phyloP scores from a whole-genome alignment of 192 early-diverging fungal species.

The Coemansia sp. region DNA sequence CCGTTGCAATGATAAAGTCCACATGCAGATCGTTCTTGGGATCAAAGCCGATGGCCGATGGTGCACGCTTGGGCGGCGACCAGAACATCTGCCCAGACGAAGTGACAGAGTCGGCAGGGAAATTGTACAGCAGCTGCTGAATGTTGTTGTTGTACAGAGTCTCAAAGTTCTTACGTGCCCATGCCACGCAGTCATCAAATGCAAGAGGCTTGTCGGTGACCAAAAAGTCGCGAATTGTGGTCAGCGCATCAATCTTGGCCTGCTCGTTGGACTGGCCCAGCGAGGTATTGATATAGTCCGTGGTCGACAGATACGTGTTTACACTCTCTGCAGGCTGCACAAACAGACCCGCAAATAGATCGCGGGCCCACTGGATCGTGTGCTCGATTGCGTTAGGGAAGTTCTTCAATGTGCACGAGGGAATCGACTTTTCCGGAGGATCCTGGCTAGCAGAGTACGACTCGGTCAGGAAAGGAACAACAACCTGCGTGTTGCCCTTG shows the following conservation, averaged over 20 bases:
- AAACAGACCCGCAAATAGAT: constrained; percentile 95
- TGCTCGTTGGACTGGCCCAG: constrained; percentile 70
- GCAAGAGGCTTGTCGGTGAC: constrained; percentile 78
- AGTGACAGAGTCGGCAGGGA: constrained; percentile 90
- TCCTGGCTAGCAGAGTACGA: constrained; percentile 98
- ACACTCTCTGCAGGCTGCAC: constrained; percentile 89
- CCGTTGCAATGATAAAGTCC: constrained; percentile 87
- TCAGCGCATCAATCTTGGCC: constrained; percentile 76
- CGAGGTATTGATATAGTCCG: constrained; percentile 76
- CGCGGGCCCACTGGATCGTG: constrained; percentile 95
- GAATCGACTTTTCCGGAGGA: constrained; percentile 94
- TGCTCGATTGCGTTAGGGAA: constrained; percentile 89
- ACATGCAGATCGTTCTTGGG: constrained; percentile 67
- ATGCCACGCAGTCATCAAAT: constrained; percentile 89
- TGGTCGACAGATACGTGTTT: constrained; percentile 86
- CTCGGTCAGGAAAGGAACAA: constrained; percentile 94
- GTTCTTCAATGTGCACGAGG: constrained; percentile 87
- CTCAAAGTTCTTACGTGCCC: constrained; percentile 93
- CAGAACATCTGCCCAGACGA: constrained; percentile 91
- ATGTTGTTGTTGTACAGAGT: constrained; percentile 91
- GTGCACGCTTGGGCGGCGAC: constrained; percentile 96
- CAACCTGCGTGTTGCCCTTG: constrained; percentile 99
- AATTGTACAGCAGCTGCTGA: constrained; percentile 94
- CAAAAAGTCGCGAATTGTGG: constrained; percentile 70
- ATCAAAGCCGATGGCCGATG: constrained; percentile 80